phyloP scores from a whole-genome alignment of 495 filamentous ascomycete species.

The Talaromyces adpressus region DNA sequence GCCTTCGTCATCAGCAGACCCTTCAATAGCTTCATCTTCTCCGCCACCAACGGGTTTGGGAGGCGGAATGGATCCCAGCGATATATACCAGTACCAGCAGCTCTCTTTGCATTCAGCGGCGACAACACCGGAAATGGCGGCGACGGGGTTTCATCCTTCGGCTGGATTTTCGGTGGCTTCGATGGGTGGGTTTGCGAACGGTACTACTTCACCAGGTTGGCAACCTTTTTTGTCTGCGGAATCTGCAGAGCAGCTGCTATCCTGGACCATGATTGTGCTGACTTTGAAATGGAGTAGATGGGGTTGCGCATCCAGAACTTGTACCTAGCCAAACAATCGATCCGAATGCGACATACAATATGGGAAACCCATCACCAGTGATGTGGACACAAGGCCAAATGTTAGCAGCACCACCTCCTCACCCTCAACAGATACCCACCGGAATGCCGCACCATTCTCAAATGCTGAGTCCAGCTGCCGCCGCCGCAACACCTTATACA shows the following conservation, averaged over 20 bases:
- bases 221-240: conserved; percentile 1
- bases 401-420: conserved; percentile 23
- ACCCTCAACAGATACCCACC: conserved; percentile 25
- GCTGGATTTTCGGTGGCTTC: conserved; percentile 24
- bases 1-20: conserved; percentile 34
- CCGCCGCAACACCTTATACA: conserved; percentile 8
- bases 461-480: conserved; percentile 29
- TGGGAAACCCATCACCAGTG: conserved; percentile 6
- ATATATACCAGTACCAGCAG: conserved; percentile 34
- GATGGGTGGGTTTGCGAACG: conserved; percentile 22
- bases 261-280: not conserved
- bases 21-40: conserved; percentile 38
- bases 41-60: conserved; percentile 27
- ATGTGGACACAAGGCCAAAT: conserved; percentile 15
- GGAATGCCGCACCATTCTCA: conserved; percentile 27
- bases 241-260: not conserved
- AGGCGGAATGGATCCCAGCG: conserved; percentile 25
- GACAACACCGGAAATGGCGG: conserved; percentile 30
- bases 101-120: conserved; percentile 21
- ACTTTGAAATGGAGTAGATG: not conserved
- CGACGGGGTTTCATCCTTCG: conserved; percentile 17
- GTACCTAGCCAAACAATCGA: conserved; percentile 6
- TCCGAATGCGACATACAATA: conserved; percentile 7
- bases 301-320: conserved; percentile 4
- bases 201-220: conserved; percentile 23